Evolutionary conservation across 2,329 filamentous ascomycete genomes (phyloP), one percentile per base, ranked within the genome.

Genomic region (Cephalotrichum gorgonifer): DNA sequence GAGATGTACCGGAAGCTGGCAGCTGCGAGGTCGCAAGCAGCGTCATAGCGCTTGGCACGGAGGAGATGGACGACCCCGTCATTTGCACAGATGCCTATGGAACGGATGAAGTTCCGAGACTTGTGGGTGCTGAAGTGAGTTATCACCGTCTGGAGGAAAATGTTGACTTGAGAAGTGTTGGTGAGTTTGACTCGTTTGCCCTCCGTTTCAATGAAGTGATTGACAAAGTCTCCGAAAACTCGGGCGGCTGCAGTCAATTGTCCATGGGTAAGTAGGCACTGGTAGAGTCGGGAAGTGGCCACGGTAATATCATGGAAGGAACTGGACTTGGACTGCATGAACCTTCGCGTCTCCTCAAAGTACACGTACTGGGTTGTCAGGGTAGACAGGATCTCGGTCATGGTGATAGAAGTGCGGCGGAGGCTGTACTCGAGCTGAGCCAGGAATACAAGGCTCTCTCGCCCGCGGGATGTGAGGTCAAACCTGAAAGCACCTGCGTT

Each of bases 341-440:
- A 58, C 47, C 58, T 60, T 5, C 64, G 62, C 52, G 71, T 64
- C 31, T 66, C 57, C 45, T 64, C 61, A 41, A 66, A 68, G 58
- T 67, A 67, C 9, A 65, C 55, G 49, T 64, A 62, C 53, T 72
- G 64, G 1, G 70, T 67, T 22, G 68, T 68, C 44, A 73, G 56
- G 31, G 68, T 61, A 4, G 70, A 64, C 46, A 72, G 62, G 41
- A 67, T 66, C 46, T 71, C 67, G 14, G 63, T 67, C 12, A 72
- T 54, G 5, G 64, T 64, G 43, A 57, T 53, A 2, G 58, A 58
- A 38, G 53, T 57, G 33, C 60, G 55, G 28, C 56, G 59, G 15
- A 67, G 57, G 44, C 57, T 64, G 53, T 70, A 65, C 54, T 73
- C 66, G 2, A 73, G 57, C 49, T 71, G 67, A 17, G 70, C 70